A percentile compares a stretch with the other conserved stretches of the same genome.
phyloP scores from a whole-genome alignment of 2,329 filamentous ascomycete genomes.

The Pezicula radicicola region DNA sequence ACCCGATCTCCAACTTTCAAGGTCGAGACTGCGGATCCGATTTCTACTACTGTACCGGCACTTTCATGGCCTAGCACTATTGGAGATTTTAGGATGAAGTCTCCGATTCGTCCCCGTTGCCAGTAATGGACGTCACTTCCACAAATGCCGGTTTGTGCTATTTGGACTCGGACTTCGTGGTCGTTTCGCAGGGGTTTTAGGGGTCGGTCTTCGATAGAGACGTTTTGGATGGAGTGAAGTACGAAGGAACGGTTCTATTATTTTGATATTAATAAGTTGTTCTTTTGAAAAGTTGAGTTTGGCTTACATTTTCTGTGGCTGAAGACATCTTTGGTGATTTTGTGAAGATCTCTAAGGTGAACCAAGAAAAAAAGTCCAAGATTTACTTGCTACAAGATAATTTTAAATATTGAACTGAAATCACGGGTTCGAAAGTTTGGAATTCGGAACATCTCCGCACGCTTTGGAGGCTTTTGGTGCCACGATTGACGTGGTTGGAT shows the following conservation, averaged over 20 bases:
- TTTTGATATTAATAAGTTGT: not conserved
- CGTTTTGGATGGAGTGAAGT: conserved; percentile 39
- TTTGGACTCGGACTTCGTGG: conserved; percentile 39
- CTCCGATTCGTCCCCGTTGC: conserved; percentile 13
- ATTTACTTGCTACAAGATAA: too few relatives aligned
- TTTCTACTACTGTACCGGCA: conserved; percentile 37
- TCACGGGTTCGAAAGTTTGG: too few relatives aligned
- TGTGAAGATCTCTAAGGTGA: too few relatives aligned
- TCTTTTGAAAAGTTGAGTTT: too few relatives aligned
- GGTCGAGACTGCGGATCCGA: conserved; percentile 37
- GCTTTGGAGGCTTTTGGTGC: too few relatives aligned
- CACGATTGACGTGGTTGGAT: too few relatives aligned
- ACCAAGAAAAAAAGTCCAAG: too few relatives aligned
- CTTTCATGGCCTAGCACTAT: conserved; percentile 46
- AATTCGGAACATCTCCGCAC: too few relatives aligned
- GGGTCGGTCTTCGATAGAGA: conserved; percentile 40
- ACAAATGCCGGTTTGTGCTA: conserved; percentile 45
- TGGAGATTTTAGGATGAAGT: conserved; percentile 39
- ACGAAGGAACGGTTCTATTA: conserved; percentile 46
- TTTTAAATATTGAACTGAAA: too few relatives aligned
- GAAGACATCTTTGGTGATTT: not conserved
- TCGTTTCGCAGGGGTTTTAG: conserved; percentile 36
- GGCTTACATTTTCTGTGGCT: not conserved
- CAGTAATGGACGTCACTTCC: conserved; percentile 42
- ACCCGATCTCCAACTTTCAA: conserved; percentile 42